Evolutionary conservation across 192 early-diverging fungal genomes (phyloP).

Genomic region (Haplosporangium gracile): DNA sequence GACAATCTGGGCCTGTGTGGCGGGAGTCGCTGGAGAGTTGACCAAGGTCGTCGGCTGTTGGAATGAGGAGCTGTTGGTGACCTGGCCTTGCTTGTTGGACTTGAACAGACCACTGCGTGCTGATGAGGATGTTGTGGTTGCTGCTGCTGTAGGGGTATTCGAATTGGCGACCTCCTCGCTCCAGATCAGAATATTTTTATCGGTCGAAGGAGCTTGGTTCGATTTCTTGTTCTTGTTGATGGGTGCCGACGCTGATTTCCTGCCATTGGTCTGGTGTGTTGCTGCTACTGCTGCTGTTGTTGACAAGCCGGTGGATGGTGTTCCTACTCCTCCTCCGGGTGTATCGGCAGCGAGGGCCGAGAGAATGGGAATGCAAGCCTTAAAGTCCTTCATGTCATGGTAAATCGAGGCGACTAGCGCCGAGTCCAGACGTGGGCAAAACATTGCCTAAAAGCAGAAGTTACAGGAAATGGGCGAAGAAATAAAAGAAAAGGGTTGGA

Average conservation of each 20-base stretch:
- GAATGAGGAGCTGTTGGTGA: constrained; percentile 14
- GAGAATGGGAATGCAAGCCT: constrained; percentile 36
- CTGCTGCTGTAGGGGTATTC: background rate
- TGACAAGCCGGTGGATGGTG: background rate
- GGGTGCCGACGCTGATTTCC: background rate
- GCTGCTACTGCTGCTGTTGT: background rate
- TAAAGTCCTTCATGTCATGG: constrained; percentile 43
- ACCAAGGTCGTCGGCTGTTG: constrained; percentile 9
- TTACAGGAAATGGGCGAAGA: background rate
- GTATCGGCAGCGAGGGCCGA: constrained; percentile 28
- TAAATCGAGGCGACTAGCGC: constrained; percentile 54
- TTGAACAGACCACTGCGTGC: constrained; percentile 17
- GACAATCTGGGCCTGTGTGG: background rate
- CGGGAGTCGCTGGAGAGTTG: background rate
- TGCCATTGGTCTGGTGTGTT: background rate
- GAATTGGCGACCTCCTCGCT: constrained; percentile 44
- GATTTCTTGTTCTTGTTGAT: constrained; percentile 3
- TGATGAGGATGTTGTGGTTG: background rate
- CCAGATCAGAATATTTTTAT: constrained; percentile 48
- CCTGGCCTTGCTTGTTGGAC: constrained; percentile 21
- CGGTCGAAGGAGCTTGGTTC: background rate
- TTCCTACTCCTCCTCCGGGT: background rate
- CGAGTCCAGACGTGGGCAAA: constrained; percentile 51
- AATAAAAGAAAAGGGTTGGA: background rate
- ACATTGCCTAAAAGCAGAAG: constrained; percentile 40